Evolutionary conservation across 1,139 yeast species (phyloP).

Genomic region (Wickerhamomyces sp.): DNA sequence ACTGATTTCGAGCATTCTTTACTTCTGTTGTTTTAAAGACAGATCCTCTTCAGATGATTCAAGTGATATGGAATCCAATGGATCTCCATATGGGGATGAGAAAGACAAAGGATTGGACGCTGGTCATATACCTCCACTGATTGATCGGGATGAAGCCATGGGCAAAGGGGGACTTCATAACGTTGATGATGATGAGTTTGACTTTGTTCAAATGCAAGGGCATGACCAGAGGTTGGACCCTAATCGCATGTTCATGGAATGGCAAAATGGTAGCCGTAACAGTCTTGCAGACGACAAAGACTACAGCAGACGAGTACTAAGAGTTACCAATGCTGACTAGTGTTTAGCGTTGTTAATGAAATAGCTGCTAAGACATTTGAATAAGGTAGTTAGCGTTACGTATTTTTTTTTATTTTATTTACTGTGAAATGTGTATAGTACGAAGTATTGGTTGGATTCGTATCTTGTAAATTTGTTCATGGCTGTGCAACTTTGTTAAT

Average conservation of each 20-base stretch:
- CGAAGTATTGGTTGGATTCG: neutral
- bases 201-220: conserved; percentile 34
- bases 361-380: too few species aligned
- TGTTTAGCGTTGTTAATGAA: too few species aligned
- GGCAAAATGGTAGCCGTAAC: conserved; percentile 50
- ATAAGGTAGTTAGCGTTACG: too few species aligned
- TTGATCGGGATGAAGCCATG: neutral
- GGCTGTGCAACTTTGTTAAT: neutral
- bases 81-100: conserved; percentile 8
- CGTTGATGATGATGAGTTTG: conserved; percentile 5
- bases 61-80: conserved; percentile 23
- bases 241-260: conserved; percentile 47
- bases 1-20: conserved; percentile 20
- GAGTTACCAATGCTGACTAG: conserved; percentile 73
- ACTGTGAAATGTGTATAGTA: too few species aligned
- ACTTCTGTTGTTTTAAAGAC: conserved; percentile 23
- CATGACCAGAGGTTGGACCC: conserved; percentile 73
- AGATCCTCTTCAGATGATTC: conserved; percentile 14
- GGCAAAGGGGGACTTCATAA: neutral
- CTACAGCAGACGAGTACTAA: conserved; percentile 64
- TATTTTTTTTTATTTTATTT: too few species aligned
- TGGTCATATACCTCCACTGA: conserved; percentile 12
- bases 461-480: neutral
- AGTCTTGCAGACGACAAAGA: conserved; percentile 73
- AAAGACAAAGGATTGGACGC: neutral